Evolutionary conservation across 1,284 basidiomycete genomes (phyloP).

Genomic region (Leccinum solheimii): DNA sequence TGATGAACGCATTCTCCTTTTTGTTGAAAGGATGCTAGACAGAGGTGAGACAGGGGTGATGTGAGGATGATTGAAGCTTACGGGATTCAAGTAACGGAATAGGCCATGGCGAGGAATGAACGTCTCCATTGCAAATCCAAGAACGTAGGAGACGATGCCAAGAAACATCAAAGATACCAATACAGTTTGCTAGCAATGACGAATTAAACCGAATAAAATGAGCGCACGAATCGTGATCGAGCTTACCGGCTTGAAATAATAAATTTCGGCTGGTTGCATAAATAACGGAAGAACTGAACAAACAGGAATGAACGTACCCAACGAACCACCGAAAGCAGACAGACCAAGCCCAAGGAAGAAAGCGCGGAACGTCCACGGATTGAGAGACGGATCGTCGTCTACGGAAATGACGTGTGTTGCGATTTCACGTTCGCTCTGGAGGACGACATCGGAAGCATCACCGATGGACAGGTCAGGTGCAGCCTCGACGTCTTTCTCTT

Average conservation of each 20-base stretch:
- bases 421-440: constrained; percentile 48
- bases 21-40: constrained; percentile 43
- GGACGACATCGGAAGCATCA: constrained; percentile 30
- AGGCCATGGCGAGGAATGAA: constrained; percentile 49
- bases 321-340: constrained; percentile 58
- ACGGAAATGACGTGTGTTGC: constrained; percentile 53
- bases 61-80: constrained; percentile 20
- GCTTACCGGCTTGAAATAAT: constrained; percentile 58
- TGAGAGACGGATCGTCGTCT: constrained; percentile 56
- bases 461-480: constrained; percentile 21
- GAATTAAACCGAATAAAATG: neutral
- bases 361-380: constrained; percentile 57
- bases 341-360: constrained; percentile 60
- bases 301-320: constrained; percentile 29
- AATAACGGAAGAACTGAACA: neutral
- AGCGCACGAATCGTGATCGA: neutral
- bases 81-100: constrained; percentile 61
- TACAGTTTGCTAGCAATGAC: constrained; percentile 42
- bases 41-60: constrained; percentile 16
- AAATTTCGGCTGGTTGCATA: constrained; percentile 45
- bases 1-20: constrained; percentile 61
- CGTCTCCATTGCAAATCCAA: constrained; percentile 44
- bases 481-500: constrained; percentile 37
- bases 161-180: constrained; percentile 53
- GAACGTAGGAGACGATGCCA: constrained; percentile 43